These are phyloP conservation scores for Coprinopsis strossmayeri DNA, from an alignment of 768 basidiomycete species.

Conservation along the genomic window DNA sequence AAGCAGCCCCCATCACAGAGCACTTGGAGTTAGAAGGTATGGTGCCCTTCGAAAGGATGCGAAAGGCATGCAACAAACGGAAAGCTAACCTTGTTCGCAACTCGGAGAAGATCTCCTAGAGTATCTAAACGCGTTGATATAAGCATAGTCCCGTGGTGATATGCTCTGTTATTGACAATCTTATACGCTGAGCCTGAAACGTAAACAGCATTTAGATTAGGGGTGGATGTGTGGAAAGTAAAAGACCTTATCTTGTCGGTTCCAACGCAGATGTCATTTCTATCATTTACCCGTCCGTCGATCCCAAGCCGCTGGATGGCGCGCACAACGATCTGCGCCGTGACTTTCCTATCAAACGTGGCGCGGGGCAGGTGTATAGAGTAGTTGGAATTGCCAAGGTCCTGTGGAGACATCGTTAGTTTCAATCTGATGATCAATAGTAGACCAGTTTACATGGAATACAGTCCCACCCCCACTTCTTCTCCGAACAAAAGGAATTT, in stretches of 20 bases:
- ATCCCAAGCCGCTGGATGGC: slow-evolving; percentile 76
- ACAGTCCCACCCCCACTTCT: slow-evolving; percentile 94
- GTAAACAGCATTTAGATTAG: slow-evolving; percentile 31
- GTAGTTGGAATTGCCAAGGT: slow-evolving; percentile 95
- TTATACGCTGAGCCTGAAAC: slow-evolving; percentile 98
- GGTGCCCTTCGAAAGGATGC: no score
- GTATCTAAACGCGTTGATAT: slow-evolving; percentile 72
- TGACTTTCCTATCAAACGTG: slow-evolving; percentile 72
- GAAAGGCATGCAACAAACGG: no score
- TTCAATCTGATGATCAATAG: neutral
- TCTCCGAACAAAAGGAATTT: slow-evolving; percentile 74
- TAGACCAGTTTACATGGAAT: slow-evolving; percentile 68
- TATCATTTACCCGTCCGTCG: slow-evolving; percentile 73
- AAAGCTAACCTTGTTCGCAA: slow-evolving; percentile 49
- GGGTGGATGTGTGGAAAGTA: neutral
- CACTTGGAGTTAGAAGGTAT: no score
- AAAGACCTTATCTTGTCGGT: slow-evolving; percentile 75
- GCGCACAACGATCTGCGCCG: slow-evolving; percentile 68
- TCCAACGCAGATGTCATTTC: slow-evolving; percentile 88
- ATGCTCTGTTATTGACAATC: slow-evolving; percentile 83
- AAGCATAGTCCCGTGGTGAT: slow-evolving; percentile 99
- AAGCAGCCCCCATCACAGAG: no score
- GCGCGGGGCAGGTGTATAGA: slow-evolving; percentile 84
- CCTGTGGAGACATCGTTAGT: no score
- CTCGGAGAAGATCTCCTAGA: slow-evolving; percentile 64